Evolutionary conservation across 768 basidiomycete species (phyloP), one percentile per base, ranked within the genome.

Genomic region (Lentinus tigrinus): DNA sequence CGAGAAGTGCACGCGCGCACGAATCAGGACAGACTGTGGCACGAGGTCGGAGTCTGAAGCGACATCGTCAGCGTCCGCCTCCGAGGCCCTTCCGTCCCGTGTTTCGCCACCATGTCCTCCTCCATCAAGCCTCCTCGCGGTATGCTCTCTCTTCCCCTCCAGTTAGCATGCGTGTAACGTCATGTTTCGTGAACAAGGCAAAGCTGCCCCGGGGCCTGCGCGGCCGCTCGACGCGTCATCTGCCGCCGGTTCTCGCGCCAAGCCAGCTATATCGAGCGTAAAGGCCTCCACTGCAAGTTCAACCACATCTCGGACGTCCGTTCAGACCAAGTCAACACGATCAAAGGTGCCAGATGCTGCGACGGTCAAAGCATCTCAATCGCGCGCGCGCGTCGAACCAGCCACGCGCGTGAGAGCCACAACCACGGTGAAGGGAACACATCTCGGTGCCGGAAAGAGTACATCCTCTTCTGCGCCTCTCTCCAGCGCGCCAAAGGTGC

Each of bases 361-460:
- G 50, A 24, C 60, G 17, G 19, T 46, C 9, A 55, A 53, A 40
- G 39, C 47, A 34, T 28, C 59, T 37, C 59, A 56, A 49, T 46
- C 55, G 4, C 52, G 55, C 17, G 38, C 39, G 16, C 60, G 47
- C 21, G 9, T 40, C 28, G 55, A 61, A 10, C 47, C 51, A 23
- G 40, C 60, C 31, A 28, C 43, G 31, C 60, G 51, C 51, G 60
- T 61, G 60, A 61, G 60, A 61, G 47, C 55, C 39, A 40, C 50
- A 40, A 36, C 55, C 60, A 57, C 60, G 60, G 39, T 55, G 46
- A 49, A 54, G 51, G 52, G 27, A 37, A 46, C 55, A 39, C 46
- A 40, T 28, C n/a, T 51, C 23, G 14, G 24, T 2, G 36, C 59
- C 54, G 48, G 51, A 37, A 51, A 42, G 40, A 51, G 52, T 10